Base-by-base conservation (phyloP, 805 yeast species). In the Candida boidinii region DNA sequence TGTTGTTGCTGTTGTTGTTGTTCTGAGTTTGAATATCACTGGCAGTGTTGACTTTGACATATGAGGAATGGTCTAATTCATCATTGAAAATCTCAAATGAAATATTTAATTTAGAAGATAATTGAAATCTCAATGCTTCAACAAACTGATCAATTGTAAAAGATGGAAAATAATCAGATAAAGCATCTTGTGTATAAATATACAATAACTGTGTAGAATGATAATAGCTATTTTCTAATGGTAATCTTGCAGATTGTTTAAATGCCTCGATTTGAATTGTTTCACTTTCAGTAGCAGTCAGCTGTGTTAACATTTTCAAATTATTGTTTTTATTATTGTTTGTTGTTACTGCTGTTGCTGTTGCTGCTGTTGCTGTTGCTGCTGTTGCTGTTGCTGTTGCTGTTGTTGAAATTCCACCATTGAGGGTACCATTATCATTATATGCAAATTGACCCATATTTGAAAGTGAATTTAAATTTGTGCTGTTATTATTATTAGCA, bases 11-110 rank as follows among this genome's bases (percentile, higher is more conserved):
- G 39, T 10, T 16, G 42, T 23, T 19, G 31, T 30, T 21, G 40
- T 13, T 27, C 34, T 21, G n/a, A 29, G n/a, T n/a, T n/a, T n/a
- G n/a, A n/a, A n/a, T n/a, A n/a, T n/a, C n/a, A 14, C 11, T 25
- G 10, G 20, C 17, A n/a, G 31, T 26, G 11, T 37, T 38, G 15
- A 56, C 55, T 40, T 63, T 62, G 23, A 69, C 54, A 41, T 60
- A 66, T 7, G 61, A 56, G 3, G 69, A 68, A n/a, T 54, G 58
- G 1, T 70, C 68, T 27, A 59, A 49, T 35, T 67, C 70, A 39
- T 70, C 74, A 42, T 62, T 64, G 16, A 62, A 43, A 26, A 67
- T 49, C 16, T 67, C 70, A 43, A 69, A 70, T 17, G 52, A 50
- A 35, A 56, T 50, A 4, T 51, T 48, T 11, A 53, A 32, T 14